Evolutionary conservation across 2,329 filamentous ascomycete genomes (phyloP).

Genomic region (Karstenula rhodostoma): DNA sequence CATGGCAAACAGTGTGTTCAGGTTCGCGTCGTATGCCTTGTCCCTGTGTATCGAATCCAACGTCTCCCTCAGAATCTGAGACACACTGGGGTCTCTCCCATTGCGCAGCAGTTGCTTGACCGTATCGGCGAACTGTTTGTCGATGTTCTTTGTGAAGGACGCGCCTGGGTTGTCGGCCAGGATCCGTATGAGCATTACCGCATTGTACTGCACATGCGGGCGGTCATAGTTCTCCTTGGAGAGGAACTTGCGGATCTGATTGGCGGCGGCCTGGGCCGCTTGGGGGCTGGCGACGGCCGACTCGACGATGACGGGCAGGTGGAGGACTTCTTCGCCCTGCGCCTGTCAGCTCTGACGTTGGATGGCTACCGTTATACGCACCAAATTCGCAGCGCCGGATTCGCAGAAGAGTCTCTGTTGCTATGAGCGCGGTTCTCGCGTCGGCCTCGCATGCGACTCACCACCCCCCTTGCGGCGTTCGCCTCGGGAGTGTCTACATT

Average conservation of each 20-base stretch:
- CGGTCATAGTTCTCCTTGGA: conserved; percentile 70
- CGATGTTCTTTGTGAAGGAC: conserved; percentile 90
- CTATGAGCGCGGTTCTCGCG: conserved; percentile 21
- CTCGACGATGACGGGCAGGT: conserved; percentile 93
- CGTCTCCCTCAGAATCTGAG: conserved; percentile 87
- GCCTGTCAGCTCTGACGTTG: conserved; percentile 24
- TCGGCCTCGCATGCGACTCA: conserved; percentile 54
- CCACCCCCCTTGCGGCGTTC: conserved; percentile 71
- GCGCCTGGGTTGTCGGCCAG: conserved; percentile 88
- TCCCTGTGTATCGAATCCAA: conserved; percentile 78
- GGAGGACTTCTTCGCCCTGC: conserved; percentile 89
- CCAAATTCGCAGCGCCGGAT: conserved; percentile 66
- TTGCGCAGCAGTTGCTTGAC: conserved; percentile 77
- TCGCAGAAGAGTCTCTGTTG: conserved; percentile 81
- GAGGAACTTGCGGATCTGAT: conserved; percentile 82
- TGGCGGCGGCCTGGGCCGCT: conserved; percentile 82
- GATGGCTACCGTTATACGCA: conserved; percentile 22
- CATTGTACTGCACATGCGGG: conserved; percentile 88
- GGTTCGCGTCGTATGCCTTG: conserved; percentile 76
- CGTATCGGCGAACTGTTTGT: conserved; percentile 81
- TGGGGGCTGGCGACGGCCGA: conserved; percentile 89
- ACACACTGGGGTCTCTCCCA: conserved; percentile 76
- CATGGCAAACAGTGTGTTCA: conserved; percentile 78
- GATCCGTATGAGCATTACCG: conserved; percentile 93
- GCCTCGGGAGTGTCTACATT: conserved; percentile 70